Base-by-base conservation (phyloP, 2,329 filamentous ascomycete genomes). In the Lachnellula subtilissima region DNA sequence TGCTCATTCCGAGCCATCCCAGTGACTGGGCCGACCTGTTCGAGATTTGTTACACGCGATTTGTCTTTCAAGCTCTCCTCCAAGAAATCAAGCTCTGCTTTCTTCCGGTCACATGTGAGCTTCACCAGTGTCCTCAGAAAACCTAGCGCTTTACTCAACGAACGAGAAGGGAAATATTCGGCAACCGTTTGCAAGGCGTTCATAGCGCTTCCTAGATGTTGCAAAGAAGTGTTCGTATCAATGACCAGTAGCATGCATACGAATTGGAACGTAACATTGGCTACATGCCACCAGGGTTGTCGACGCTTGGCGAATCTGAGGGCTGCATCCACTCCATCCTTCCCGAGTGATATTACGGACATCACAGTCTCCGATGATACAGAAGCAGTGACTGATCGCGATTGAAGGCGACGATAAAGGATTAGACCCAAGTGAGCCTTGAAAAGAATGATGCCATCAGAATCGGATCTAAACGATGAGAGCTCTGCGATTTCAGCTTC, bases 241-340 rank as follows among this genome's bases (percentile, higher is more conserved):
- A 60, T 58, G 2, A 54, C 56, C 9, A 60, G 57, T 2, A 60
- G 52, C 11, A 54, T 52, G 23, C 56, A 58, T 3, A 60, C 48
- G 8, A 53, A 54, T 22, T 60, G 57, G 36, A 60, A 60, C 2
- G 57, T 52, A 5, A 60, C 37, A 32, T 55, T 60, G 15, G 57
- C 57, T n/a, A 60, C 46, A 14, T 60, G 56, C 11, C 48, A 51
- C 56, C 56, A 60, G 3, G 57, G 56, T 14, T 47, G 43, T 19
- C 43, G 43, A 23, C 43, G 43, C 17, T 23, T 23, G 43, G 19
- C 43, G 17, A 47, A 22, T 19, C 43, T 19, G 14, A 19, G 43
- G 25, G 43, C n/a, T 12, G 43, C 43, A 23, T 23, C 19, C 14
- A 47, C 14, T 6, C 43, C 43, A 22, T 23, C 25, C n/a, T 23